These are phyloP conservation scores for Obba rivulosa DNA, from an alignment of 768 basidiomycete genomes.

Conservation along the genomic window DNA sequence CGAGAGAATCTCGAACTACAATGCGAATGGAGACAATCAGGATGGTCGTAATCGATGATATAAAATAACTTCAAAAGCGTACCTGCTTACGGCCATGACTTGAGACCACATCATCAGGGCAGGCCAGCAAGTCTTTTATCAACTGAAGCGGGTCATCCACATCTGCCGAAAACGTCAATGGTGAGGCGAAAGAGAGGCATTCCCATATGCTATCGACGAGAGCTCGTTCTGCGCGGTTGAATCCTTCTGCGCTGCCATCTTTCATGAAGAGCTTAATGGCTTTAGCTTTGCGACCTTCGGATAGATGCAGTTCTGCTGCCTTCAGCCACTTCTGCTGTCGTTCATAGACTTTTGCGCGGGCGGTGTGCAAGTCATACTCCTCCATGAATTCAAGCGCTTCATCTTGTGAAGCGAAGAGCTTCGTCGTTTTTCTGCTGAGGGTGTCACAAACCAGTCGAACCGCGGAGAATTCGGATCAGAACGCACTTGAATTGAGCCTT, in stretches of 20 bases:
- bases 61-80: no score
- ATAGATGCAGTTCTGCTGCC: conserved; percentile 47
- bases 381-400: conserved; percentile 54
- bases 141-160: no score
- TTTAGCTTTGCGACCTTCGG: conserved; percentile 39
- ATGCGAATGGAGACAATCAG: no score
- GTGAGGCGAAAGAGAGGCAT: conserved; percentile 36
- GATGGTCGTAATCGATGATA: no score
- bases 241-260: conserved; percentile 26
- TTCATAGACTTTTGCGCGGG: conserved; percentile 40
- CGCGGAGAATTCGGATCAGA: neutral
- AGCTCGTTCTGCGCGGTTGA: conserved; percentile 31
- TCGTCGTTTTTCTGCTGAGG: conserved; percentile 38
- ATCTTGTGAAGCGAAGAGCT: conserved; percentile 45
- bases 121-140: no score
- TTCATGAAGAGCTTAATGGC: conserved; percentile 43
- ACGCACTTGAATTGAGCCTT: no score
- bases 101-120: no score
- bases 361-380: conserved; percentile 44
- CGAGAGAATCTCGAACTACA: no score
- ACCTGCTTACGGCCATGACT: no score
- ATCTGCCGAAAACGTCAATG: no score
- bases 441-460: neutral
- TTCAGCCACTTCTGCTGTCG: conserved; percentile 37
- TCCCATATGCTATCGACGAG: conserved; percentile 43